Conservation (phyloP, 2,329 filamentous ascomycete genomes). For the Gnomoniopsis sp. region DNA sequence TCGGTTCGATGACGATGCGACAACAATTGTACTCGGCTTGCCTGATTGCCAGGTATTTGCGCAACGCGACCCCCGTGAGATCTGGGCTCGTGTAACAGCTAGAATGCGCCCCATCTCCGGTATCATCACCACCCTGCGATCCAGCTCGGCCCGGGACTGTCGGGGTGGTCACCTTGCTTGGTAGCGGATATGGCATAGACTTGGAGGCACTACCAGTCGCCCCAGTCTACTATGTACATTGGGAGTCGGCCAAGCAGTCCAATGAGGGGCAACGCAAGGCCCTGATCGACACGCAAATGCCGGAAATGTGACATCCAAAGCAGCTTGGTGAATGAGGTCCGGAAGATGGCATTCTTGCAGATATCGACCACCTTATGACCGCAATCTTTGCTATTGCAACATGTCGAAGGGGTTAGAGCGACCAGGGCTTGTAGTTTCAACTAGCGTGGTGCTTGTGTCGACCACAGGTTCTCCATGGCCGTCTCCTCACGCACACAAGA, state of each 20-base stretch:
- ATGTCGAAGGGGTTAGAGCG: not conserved
- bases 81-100: too few species aligned
- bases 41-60: too few species aligned
- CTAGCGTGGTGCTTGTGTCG: slow-evolving; percentile 1
- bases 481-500: not conserved
- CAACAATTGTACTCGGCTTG: too few species aligned
- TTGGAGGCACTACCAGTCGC: too few species aligned
- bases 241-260: not conserved
- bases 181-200: too few species aligned
- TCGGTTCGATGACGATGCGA: too few species aligned
- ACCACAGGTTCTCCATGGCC: not conserved
- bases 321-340: not conserved
- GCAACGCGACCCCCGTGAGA: too few species aligned
- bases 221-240: too few species aligned
- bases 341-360: slow-evolving; percentile 8
- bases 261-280: not conserved
- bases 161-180: too few species aligned
- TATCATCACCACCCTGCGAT: too few species aligned
- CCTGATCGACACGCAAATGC: not conserved
- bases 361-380: slow-evolving; percentile 10
- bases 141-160: too few species aligned
- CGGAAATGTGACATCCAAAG: not conserved
- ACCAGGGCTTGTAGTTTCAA: not conserved
- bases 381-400: slow-evolving; percentile 5
- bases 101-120: too few species aligned